Conservation (phyloP, 495 filamentous ascomycete genomes). For the Daldinia bambusicola region DNA sequence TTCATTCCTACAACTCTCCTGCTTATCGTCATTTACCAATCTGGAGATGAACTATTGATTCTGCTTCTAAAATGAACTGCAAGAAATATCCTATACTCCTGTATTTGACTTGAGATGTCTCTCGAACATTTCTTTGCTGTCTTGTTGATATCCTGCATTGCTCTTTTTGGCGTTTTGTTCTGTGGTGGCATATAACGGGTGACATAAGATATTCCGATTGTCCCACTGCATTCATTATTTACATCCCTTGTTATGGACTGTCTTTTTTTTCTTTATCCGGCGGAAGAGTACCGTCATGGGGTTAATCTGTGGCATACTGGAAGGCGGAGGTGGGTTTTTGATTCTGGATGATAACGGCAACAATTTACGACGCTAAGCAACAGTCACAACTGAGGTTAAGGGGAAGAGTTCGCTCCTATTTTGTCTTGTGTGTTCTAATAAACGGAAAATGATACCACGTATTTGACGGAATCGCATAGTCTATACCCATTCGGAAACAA, state of each 20-base stretch:
- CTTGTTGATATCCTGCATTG: constrained; percentile 38
- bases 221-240: constrained; percentile 27
- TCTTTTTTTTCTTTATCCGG: constrained; percentile 19
- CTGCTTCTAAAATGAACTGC: neutral
- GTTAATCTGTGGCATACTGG: constrained; percentile 4
- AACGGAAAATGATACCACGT: constrained; percentile 42
- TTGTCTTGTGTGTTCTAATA: constrained; percentile 15
- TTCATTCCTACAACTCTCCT: constrained; percentile 62
- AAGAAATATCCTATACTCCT: neutral
- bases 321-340: constrained; percentile 11
- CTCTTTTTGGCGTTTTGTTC: constrained; percentile 28
- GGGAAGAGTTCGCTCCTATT: constrained; percentile 1
- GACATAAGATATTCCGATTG: neutral
- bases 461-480: constrained; percentile 30
- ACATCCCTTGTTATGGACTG: too few relatives aligned
- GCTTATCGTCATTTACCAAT: constrained; percentile 59
- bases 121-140: constrained; percentile 3
- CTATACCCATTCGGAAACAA: constrained; percentile 40
- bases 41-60: constrained; percentile 49
- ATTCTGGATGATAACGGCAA: constrained; percentile 42
- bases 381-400: constrained; percentile 30
- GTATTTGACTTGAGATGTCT: constrained; percentile 6
- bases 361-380: constrained; percentile 41
- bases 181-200: constrained; percentile 19
- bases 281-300: neutral